A percentile compares a stretch with the other conserved stretches of the same genome.
phyloP scores from a whole-genome alignment of 768 basidiomycete genomes.

The Termitomyces sp. region DNA sequence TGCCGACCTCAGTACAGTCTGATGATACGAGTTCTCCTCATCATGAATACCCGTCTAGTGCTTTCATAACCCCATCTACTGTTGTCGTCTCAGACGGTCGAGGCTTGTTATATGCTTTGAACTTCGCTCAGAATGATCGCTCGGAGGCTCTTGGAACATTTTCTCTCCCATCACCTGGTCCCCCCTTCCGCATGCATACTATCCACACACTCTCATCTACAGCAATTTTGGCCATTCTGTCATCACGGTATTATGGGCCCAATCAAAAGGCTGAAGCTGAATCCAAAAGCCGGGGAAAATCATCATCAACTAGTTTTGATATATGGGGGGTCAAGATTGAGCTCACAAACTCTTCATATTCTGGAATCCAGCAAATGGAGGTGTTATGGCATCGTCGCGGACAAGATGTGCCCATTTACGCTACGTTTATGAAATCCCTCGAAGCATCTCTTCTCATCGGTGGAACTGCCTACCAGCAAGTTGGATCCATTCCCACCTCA shows the following conservation, averaged over 20 bases:
- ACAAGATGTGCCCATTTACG: constrained; percentile 63
- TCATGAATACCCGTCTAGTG: constrained; percentile 73
- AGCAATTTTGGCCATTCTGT: constrained; percentile 1
- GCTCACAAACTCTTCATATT: constrained; percentile 33
- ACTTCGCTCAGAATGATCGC: constrained; percentile 32
- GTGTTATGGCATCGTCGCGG: constrained; percentile 71
- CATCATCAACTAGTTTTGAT: constrained; percentile 48
- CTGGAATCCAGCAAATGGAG: constrained; percentile 37
- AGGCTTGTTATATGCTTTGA: constrained; percentile 63
- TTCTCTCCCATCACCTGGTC: constrained; percentile 41
- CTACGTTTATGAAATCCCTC: constrained; percentile 41
- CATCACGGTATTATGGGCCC: constrained; percentile 1
- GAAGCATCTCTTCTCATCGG: constrained; percentile 56
- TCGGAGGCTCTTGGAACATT: constrained; percentile 51
- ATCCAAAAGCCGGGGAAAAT: constrained; percentile 21
- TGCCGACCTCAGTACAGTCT: constrained; percentile 51
- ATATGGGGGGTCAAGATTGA: constrained; percentile 58
- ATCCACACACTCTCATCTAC: constrained; percentile 3
- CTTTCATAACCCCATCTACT: constrained; percentile 46
- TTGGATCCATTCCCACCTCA: constrained; percentile 26
- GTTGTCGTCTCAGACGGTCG: constrained; percentile 67
- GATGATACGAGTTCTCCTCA: constrained; percentile 37
- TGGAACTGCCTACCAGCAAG: constrained; percentile 48
- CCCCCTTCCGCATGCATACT: constrained; percentile 29
- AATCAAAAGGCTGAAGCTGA: background rate